These are phyloP conservation scores for Russula abietina DNA, from an alignment of 768 basidiomycete species.

Conservation along the genomic window DNA sequence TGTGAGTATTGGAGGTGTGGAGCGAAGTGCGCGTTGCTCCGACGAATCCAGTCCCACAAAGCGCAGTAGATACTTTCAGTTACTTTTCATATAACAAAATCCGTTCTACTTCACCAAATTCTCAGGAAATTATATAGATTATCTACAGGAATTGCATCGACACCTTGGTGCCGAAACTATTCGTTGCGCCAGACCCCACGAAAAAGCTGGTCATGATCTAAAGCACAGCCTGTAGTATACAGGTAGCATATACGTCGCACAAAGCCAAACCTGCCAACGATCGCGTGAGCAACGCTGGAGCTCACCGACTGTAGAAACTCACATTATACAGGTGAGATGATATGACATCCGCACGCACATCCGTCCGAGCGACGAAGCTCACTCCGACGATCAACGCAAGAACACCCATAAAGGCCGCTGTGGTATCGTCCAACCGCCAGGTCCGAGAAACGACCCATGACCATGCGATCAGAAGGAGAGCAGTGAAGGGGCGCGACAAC, in stretches of 20 bases:
- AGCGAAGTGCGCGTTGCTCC: too few relatives aligned
- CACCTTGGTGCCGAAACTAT: background rate
- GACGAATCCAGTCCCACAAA: too few relatives aligned
- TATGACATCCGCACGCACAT: conserved; percentile 17
- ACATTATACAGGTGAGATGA: conserved; percentile 27
- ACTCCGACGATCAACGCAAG: conserved; percentile 34
- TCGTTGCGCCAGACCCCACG: background rate
- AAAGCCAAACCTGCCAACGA: conserved; percentile 21
- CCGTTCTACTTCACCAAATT: too few relatives aligned
- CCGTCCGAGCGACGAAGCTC: conserved; percentile 17
- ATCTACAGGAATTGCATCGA: background rate
- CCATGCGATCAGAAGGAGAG: conserved; percentile 37
- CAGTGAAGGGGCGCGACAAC: conserved; percentile 31
- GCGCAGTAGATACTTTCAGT: too few relatives aligned
- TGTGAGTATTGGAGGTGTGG: too few relatives aligned
- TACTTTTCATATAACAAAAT: too few relatives aligned
- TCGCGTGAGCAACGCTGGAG: background rate
- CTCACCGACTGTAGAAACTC: background rate
- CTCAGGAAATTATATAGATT: background rate
- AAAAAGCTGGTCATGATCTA: background rate
- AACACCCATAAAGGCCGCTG: conserved; percentile 29
- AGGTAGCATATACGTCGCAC: conserved; percentile 22
- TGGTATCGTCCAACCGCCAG: conserved; percentile 34
- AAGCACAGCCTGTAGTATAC: conserved; percentile 17
- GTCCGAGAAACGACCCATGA: conserved; percentile 32